Conservation (phyloP, 2,329 filamentous ascomycete species). For the Sporothrix sp. region DNA sequence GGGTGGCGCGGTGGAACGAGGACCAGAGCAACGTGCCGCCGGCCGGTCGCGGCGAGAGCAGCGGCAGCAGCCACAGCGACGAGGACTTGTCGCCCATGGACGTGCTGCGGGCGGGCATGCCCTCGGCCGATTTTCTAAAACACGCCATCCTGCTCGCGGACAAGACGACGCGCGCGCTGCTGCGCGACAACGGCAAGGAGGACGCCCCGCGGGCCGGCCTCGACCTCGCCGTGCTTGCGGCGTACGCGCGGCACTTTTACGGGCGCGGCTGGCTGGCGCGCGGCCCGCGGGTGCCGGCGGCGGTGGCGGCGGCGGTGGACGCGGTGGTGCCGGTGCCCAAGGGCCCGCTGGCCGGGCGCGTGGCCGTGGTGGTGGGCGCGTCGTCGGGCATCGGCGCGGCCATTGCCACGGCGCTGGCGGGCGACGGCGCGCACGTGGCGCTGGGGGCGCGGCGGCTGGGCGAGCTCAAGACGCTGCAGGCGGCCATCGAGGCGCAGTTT, state of each 20-base stretch:
- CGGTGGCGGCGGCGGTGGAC: background rate
- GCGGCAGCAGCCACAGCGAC: conserved; percentile 26
- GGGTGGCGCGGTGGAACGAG: conserved; percentile 64
- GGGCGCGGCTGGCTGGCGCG: conserved; percentile 63
- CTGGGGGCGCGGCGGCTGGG: conserved; percentile 62
- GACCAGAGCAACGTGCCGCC: conserved; percentile 40
- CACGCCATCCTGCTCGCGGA: conserved; percentile 67
- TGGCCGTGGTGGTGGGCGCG: conserved; percentile 69
- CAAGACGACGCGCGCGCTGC: conserved; percentile 52
- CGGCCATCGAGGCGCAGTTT: conserved; percentile 36
- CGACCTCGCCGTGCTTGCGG: conserved; percentile 60
- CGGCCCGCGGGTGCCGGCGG: conserved; percentile 4
- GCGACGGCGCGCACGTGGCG: conserved; percentile 61
- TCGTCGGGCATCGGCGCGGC: conserved; percentile 73
- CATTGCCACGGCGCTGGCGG: conserved; percentile 57
- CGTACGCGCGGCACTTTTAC: conserved; percentile 71
- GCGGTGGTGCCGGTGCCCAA: conserved; percentile 23
- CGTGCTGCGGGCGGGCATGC: conserved; percentile 73
- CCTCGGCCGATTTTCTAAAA: conserved; percentile 59
- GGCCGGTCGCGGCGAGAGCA: background rate
- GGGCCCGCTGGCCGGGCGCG: conserved; percentile 56
- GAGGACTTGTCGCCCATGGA: conserved; percentile 68
- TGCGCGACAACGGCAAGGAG: conserved; percentile 22
- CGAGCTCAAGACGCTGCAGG: conserved; percentile 57
- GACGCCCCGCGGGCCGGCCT: conserved; percentile 48